These are phyloP conservation scores for Candida sphagnicola DNA, from an alignment of 805 yeast species.

Conservation along the genomic window DNA sequence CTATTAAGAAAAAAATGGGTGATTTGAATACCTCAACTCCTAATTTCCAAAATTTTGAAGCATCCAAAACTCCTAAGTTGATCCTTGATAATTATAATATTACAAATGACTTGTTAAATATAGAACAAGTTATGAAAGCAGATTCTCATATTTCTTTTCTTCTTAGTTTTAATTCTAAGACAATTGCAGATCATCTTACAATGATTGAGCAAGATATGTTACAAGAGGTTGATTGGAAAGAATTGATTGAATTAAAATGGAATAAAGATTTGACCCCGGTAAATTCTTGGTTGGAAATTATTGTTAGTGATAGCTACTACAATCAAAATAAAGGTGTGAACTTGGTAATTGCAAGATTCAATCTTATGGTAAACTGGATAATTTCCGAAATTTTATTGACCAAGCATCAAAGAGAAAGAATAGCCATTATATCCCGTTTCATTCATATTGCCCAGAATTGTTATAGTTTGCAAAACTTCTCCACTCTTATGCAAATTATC, in stretches of 20 bases:
- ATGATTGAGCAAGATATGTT: constrained; percentile 81
- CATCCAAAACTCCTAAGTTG: constrained; percentile 22
- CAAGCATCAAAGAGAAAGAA: constrained; percentile 52
- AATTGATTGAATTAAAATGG: constrained; percentile 75
- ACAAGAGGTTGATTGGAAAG: constrained; percentile 88
- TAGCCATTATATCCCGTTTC: constrained; percentile 73
- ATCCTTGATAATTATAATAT: constrained; percentile 34
- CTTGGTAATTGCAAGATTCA: constrained; percentile 79
- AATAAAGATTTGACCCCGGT: constrained; percentile 60
- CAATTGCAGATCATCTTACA: constrained; percentile 79
- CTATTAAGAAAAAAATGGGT: constrained; percentile 11
- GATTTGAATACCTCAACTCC: constrained; percentile 11
- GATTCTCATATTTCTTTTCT: constrained; percentile 78
- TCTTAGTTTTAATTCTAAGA: constrained; percentile 61
- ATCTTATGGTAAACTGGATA: constrained; percentile 87
- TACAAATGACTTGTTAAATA: constrained; percentile 25
- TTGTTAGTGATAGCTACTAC: constrained; percentile 50
- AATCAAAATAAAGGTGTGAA: constrained; percentile 67
- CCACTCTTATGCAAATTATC: constrained; percentile 83
- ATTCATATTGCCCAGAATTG: constrained; percentile 84
- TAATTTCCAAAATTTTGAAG: constrained; percentile 6
- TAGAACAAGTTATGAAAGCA: constrained; percentile 39
- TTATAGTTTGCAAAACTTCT: constrained; percentile 67
- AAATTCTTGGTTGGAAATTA: constrained; percentile 78
- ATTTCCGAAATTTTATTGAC: constrained; percentile 83